Evolutionary conservation across 192 early-diverging fungal species (phyloP).

Genomic region (Coemansia javaensis): DNA sequence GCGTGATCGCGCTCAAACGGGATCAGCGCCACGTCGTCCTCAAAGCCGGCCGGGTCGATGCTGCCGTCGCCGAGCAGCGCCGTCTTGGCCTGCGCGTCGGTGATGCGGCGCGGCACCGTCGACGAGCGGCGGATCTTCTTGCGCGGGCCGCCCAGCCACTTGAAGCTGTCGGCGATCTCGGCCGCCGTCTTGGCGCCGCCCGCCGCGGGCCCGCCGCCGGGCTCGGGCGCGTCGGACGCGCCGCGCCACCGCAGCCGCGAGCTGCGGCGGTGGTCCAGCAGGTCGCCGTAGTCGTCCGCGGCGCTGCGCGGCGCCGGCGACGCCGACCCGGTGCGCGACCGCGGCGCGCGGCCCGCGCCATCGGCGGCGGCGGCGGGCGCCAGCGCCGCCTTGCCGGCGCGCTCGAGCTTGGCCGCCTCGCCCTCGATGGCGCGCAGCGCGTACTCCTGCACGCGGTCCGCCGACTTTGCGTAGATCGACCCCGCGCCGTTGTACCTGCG

Average conservation of each 20-base stretch:
- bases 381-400: slow-evolving; percentile 24
- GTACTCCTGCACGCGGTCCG: slow-evolving; percentile 70
- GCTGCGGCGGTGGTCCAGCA: slow-evolving; percentile 19
- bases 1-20: slow-evolving; percentile 6
- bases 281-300: slow-evolving; percentile 21
- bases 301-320: slow-evolving; percentile 24
- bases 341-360: slow-evolving; percentile 11
- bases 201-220: slow-evolving; percentile 12
- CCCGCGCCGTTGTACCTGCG: slow-evolving; percentile 79
- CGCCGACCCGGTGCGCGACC: slow-evolving; percentile 16
- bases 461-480: slow-evolving; percentile 74
- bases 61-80: slow-evolving; percentile 29
- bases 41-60: slow-evolving; percentile 24
- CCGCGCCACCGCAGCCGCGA: slow-evolving; percentile 37
- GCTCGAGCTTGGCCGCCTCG: slow-evolving; percentile 42
- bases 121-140: slow-evolving; percentile 8
- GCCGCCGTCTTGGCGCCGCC: slow-evolving; percentile 14
- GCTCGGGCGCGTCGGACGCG: not conserved
- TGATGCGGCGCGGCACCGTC: slow-evolving; percentile 16
- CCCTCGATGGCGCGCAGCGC: slow-evolving; percentile 69
- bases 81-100: slow-evolving; percentile 21
- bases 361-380: slow-evolving; percentile 1
- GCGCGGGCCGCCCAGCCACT: slow-evolving; percentile 18
- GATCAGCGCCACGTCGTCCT: slow-evolving; percentile 21
- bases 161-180: slow-evolving; percentile 32